A percentile compares a stretch with the other conserved stretches of the same genome.
phyloP scores from a whole-genome alignment of 1,139 yeast genomes.

The Neolecta irregularis region DNA sequence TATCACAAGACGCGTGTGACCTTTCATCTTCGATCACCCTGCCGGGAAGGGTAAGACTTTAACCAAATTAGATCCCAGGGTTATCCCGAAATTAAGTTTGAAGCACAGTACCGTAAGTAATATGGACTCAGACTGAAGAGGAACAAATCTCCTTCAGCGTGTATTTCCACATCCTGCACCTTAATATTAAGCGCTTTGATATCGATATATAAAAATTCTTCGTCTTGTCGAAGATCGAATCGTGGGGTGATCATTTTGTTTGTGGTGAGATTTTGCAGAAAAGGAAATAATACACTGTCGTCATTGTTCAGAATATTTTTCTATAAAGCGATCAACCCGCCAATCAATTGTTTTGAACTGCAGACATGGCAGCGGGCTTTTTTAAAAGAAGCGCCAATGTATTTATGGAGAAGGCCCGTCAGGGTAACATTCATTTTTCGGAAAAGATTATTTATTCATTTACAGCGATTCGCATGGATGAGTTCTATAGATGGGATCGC shows the following conservation, averaged over 20 bases:
- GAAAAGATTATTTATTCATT: not conserved
- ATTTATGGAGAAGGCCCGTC: not conserved
- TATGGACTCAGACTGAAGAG: slow-evolving; percentile 81
- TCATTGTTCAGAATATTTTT: no score
- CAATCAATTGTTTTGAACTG: not conserved
- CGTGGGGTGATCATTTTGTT: slow-evolving; percentile 66
- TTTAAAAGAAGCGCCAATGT: not conserved
- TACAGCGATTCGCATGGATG: not conserved
- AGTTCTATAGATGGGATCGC: slow-evolving; percentile 11
- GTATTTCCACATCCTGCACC: slow-evolving; percentile 21
- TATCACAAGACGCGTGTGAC: slow-evolving; percentile 34
- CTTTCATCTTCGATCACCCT: slow-evolving; percentile 52
- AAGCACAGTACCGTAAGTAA: slow-evolving; percentile 39
- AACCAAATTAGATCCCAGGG: not conserved
- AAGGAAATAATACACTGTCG: slow-evolving; percentile 1
- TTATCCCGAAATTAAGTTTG: not conserved
- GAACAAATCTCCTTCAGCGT: slow-evolving; percentile 52
- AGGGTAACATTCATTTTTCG: not conserved
- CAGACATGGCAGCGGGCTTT: not conserved
- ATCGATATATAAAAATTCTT: slow-evolving; percentile 45
- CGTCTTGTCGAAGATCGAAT: slow-evolving; percentile 64
- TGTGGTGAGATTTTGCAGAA: not conserved
- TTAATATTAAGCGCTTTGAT: slow-evolving; percentile 39
- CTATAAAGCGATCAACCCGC: not conserved
- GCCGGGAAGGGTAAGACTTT: slow-evolving; percentile 48